These are phyloP conservation scores for Apophysomyces variabilis DNA, from an alignment of 371 early-diverging fungal species.

Conservation along the genomic window DNA sequence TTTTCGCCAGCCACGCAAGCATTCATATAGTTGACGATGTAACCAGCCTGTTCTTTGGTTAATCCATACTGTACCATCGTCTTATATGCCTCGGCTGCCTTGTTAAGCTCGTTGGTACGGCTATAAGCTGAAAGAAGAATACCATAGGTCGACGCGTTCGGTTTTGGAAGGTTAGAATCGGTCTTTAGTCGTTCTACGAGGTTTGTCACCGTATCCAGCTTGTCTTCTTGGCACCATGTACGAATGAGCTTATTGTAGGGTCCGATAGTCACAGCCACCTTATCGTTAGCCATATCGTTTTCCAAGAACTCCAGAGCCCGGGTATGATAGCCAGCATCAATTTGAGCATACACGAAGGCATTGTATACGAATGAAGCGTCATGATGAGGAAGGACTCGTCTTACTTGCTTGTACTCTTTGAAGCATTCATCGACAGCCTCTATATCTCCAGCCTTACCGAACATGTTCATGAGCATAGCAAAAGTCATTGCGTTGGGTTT, in stretches of 20 bases:
- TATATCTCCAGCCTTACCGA: conserved; percentile 53
- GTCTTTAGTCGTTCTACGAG: conserved; percentile 31
- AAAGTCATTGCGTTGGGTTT: conserved; percentile 47
- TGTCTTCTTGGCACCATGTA: conserved; percentile 31
- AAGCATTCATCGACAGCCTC: conserved; percentile 51
- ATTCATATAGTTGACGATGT: conserved; percentile 41
- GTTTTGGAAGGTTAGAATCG: conserved; percentile 32
- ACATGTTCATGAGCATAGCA: conserved; percentile 47
- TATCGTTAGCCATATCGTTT: conserved; percentile 39
- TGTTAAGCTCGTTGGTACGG: conserved; percentile 31
- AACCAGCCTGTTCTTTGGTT: conserved; percentile 36
- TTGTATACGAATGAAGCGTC: conserved; percentile 50
- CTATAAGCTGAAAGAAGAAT: conserved; percentile 38
- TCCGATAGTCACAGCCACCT: conserved; percentile 32
- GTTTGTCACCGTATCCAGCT: conserved; percentile 33
- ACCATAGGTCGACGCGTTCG: conserved; percentile 46
- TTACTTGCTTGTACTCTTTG: conserved; percentile 42
- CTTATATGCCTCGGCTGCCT: conserved; percentile 38
- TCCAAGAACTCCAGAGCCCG: conserved; percentile 50
- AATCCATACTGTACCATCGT: conserved; percentile 34
- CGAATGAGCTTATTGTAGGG: conserved; percentile 50
- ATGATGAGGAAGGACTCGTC: conserved; percentile 23
- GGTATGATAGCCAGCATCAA: conserved; percentile 41
- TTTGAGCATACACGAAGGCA: conserved; percentile 50
- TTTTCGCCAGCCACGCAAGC: conserved; percentile 29